Conservation (phyloP, 2,329 filamentous ascomycete species). For the Chalaropsis thielavioides region DNA sequence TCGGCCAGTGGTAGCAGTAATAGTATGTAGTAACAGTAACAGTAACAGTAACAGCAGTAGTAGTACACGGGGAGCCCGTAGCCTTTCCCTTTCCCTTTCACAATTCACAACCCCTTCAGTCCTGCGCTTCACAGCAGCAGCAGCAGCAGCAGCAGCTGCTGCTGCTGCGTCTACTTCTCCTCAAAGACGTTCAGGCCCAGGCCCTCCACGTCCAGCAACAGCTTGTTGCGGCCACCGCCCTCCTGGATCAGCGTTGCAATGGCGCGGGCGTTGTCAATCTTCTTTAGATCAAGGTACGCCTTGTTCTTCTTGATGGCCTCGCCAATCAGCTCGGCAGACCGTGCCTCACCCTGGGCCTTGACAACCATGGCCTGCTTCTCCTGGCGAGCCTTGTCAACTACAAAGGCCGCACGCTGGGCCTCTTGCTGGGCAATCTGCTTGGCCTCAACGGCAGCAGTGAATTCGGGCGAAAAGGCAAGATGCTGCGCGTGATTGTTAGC, state of each 20-base stretch:
- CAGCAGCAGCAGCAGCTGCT: neutral
- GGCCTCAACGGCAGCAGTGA: constrained; percentile 57
- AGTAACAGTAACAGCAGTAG: neutral
- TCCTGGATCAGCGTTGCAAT: constrained; percentile 86
- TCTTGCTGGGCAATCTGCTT: constrained; percentile 77
- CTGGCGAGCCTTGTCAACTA: constrained; percentile 96
- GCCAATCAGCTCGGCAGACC: constrained; percentile 93
- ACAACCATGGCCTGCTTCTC: constrained; percentile 99
- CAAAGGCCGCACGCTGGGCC: constrained; percentile 88
- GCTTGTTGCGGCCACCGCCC: constrained; percentile 73
- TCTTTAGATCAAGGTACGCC: constrained; percentile 90
- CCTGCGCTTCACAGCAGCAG: too few relatives aligned
- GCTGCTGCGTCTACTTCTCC: constrained; percentile 19
- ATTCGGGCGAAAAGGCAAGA: constrained; percentile 58
- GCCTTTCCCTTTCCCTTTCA: neutral
- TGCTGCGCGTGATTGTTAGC: constrained; percentile 32
- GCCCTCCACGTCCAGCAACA: constrained; percentile 83
- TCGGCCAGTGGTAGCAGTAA: neutral
- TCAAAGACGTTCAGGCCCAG: constrained; percentile 78
- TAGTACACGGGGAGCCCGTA: neutral
- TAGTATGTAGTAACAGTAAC: constrained; percentile 11
- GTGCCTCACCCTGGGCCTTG: constrained; percentile 95
- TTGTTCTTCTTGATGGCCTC: constrained; percentile 99
- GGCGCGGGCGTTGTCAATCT: constrained; percentile 87
- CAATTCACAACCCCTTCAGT: neutral